Evolutionary conservation across 169 alveolate genomes (phyloP), one percentile per base, ranked within the genome.

Genomic region (Eimeria maxima): DNA sequence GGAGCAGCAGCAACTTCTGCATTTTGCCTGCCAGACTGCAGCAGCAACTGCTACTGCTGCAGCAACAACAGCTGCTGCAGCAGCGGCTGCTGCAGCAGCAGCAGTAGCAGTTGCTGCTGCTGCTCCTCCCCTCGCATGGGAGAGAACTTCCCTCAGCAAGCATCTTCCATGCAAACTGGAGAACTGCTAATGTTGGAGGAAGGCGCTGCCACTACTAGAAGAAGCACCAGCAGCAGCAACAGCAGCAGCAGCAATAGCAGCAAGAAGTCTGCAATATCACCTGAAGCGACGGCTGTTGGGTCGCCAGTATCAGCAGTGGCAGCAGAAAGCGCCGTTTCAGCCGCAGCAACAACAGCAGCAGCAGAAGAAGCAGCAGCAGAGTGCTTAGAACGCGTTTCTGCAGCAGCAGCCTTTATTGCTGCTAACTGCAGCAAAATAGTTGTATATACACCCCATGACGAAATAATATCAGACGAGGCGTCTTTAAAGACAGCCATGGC

Each of bases 351-450:
- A 80, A 69, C 89, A 80, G 89, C 89, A 38, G 7, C 89, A 13
- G 89, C 89, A 80, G 89, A 69, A 45, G 69, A 65, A 80, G 89
- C 89, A 45, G 89, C 89, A 45, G 89, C 89, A 80, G 89, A 80
- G 44, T 80, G 89, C 69, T n/a, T 45, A 50, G 47, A 16, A 47
- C 44, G 47, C 0, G 89, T 69, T 29, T 80, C 67, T 22, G 3
- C 89, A 80, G 69, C 89, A 45, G 50, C 89, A 50, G 89, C 89
- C 18, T 80, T 80, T n/a, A 8, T 42, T 10, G 89, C 89, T 80
- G 89, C 45, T 13, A 44, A 27, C 7, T 80, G 57, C 63, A 45
- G 65, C 38, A 80, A 80, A 80, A 69, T 80, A 53, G 44, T 80
- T 38, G 42, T 80, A 13, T 44, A 44, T 45, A 45, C 89, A 80